Evolutionary conservation across 1,284 basidiomycete genomes (phyloP).

Genomic region (Trichosporon ovoides): DNA sequence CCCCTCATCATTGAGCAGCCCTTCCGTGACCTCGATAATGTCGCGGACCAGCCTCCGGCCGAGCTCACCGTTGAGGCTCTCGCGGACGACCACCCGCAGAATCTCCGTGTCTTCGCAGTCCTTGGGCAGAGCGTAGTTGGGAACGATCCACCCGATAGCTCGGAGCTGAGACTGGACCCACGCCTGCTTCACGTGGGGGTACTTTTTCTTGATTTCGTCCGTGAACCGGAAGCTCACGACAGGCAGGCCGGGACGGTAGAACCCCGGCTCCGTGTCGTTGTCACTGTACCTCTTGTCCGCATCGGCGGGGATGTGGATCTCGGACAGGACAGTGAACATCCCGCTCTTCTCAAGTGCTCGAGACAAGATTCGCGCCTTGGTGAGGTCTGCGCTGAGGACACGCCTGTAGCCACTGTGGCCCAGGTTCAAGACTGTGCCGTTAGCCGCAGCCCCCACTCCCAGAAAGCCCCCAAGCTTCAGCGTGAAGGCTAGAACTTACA

Average conservation of each 20-base stretch:
- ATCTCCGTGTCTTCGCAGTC: constrained; percentile 65
- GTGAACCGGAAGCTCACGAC: constrained; percentile 90
- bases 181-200: constrained; percentile 73
- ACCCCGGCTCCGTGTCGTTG: constrained; percentile 29
- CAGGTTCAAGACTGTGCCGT: constrained; percentile 59
- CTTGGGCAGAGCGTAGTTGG: constrained; percentile 75
- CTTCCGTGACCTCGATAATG: constrained; percentile 28
- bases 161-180: constrained; percentile 66
- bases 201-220: constrained; percentile 62
- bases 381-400: constrained; percentile 65
- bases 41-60: constrained; percentile 38
- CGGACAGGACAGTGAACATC: constrained; percentile 59
- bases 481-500: no score
- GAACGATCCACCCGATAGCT: constrained; percentile 62
- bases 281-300: constrained; percentile 6
- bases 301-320: constrained; percentile 49
- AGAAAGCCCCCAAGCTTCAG: no score
- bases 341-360: constrained; percentile 76
- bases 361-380: constrained; percentile 78
- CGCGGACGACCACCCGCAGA: constrained; percentile 77
- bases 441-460: no score
- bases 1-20: constrained; percentile 1
- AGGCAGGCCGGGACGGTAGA: constrained; percentile 60
- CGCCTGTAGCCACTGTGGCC: constrained; percentile 71
- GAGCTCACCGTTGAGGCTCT: constrained; percentile 52